Conservation (phyloP, 257 asterid species). For the Ilex aquifolium region DNA sequence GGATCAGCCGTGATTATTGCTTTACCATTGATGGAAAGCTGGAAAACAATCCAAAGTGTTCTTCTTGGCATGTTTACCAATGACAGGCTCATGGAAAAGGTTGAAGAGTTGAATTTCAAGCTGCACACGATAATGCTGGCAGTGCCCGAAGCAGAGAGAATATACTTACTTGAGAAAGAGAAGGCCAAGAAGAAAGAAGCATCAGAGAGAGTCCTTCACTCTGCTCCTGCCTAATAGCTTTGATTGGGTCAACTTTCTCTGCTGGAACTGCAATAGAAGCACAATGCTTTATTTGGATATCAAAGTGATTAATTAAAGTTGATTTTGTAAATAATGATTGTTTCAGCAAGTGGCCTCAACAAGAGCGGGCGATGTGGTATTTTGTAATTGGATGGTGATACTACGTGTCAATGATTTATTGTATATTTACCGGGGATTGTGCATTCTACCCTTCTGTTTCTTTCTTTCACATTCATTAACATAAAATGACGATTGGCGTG, state of each 20-base stretch:
- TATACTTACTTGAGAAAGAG: constrained; percentile 56
- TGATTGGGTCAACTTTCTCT: no score
- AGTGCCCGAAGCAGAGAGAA: constrained; percentile 74
- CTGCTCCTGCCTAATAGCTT: constrained; percentile 10
- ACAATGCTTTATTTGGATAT: neutral
- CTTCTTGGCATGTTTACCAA: constrained; percentile 80
- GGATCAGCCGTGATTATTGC: constrained; percentile 75
- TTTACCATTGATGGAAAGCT: constrained; percentile 69
- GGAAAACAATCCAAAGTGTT: constrained; percentile 58
- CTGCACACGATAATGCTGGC: constrained; percentile 55
- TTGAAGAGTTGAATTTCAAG: constrained; percentile 64
- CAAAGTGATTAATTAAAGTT: no score
- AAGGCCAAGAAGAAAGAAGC: constrained; percentile 50
- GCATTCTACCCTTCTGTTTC: no score
- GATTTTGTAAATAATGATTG: no score
- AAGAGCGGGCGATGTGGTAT: no score
- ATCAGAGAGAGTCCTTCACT: constrained; percentile 33
- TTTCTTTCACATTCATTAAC: no score
- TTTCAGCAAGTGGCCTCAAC: no score
- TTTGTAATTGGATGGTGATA: no score
- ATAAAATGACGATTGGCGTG: no score
- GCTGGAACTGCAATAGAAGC: neutral
- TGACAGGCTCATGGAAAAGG: constrained; percentile 66
- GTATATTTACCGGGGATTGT: no score
- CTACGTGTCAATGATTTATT: no score